phyloP scores from a whole-genome alignment of 176 grass and related monocot species.

The Triticum dicoccoides region DNA sequence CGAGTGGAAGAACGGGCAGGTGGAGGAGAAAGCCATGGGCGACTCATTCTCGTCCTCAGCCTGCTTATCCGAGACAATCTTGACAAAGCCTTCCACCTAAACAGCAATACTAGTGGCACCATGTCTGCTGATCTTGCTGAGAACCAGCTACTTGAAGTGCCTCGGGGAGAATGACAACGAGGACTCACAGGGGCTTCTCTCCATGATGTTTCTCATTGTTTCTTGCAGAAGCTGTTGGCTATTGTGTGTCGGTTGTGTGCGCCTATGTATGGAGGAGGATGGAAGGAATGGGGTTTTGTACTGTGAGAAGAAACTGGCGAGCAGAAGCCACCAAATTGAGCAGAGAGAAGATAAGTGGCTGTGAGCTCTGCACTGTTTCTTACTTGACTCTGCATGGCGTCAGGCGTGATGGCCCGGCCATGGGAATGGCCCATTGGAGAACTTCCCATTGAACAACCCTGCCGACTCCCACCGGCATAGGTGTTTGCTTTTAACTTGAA shows the following conservation, averaged over 20 bases:
- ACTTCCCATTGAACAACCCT: background rate
- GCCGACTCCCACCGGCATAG: background rate
- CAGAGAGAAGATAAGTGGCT: slow-evolving; percentile 27
- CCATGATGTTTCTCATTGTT: slow-evolving; percentile 70
- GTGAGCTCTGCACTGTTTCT: slow-evolving; percentile 23
- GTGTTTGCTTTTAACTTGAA: background rate
- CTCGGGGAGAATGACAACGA: slow-evolving; percentile 90
- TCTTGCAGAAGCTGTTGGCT: background rate
- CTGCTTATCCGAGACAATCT: slow-evolving; percentile 13
- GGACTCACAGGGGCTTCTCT: slow-evolving; percentile 64
- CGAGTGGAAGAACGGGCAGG: slow-evolving; percentile 47
- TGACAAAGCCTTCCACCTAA: slow-evolving; percentile 31
- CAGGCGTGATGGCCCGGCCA: background rate
- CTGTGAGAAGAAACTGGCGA: slow-evolving; percentile 34
- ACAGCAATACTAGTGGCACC: background rate
- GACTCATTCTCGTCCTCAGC: slow-evolving; percentile 50
- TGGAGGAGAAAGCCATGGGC: slow-evolving; percentile 47
- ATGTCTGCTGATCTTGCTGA: slow-evolving; percentile 49
- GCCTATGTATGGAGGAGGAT: background rate
- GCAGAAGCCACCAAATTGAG: slow-evolving; percentile 45
- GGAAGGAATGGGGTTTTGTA: slow-evolving; percentile 28
- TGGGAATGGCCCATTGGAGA: background rate
- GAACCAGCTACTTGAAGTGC: slow-evolving; percentile 83
- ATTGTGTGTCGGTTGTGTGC: background rate
- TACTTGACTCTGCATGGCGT: background rate